These are phyloP conservation scores for Shiraia bambusicola DNA, from an alignment of 2,329 filamentous ascomycete species.

Conservation along the genomic window DNA sequence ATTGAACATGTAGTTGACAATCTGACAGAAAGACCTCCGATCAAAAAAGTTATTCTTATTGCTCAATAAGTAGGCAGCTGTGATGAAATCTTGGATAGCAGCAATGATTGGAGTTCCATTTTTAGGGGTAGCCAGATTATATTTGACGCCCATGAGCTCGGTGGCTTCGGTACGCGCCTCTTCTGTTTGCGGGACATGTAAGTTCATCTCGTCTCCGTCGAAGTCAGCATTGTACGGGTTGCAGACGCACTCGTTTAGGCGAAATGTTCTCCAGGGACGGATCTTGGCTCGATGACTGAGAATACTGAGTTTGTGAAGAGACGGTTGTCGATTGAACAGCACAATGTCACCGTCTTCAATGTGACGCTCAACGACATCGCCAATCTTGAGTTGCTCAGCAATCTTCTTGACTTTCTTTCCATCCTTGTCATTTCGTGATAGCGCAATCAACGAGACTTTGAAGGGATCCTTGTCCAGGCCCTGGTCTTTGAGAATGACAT, in stretches of 20 bases:
- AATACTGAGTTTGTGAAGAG: slow-evolving; percentile 97
- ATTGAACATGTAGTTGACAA: slow-evolving; percentile 93
- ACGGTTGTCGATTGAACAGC: slow-evolving; percentile 96
- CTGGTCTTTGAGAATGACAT: slow-evolving; percentile 70
- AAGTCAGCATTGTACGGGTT: slow-evolving; percentile 99
- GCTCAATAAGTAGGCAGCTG: slow-evolving; percentile 85
- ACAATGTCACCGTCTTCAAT: slow-evolving; percentile 94
- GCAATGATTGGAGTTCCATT: slow-evolving; percentile 98
- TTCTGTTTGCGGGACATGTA: slow-evolving; percentile 96
- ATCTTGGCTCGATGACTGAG: slow-evolving; percentile 94
- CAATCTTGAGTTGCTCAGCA: slow-evolving; percentile 74
- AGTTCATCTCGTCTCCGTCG: slow-evolving; percentile 98
- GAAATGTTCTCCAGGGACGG: slow-evolving; percentile 91
- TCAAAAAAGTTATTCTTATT: slow-evolving; percentile 93
- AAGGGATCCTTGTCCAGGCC: slow-evolving; percentile 51
- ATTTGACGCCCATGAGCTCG: slow-evolving; percentile 95
- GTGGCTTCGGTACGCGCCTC: slow-evolving; percentile 94
- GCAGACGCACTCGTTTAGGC: slow-evolving; percentile 96
- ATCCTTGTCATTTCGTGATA: slow-evolving; percentile 34
- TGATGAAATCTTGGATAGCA: slow-evolving; percentile 99
- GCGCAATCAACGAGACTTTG: slow-evolving; percentile 69
- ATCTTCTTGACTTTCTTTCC: slow-evolving; percentile 66
- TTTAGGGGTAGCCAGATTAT: slow-evolving; percentile 93
- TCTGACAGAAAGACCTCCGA: slow-evolving; percentile 80
- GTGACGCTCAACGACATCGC: slow-evolving; percentile 91